Conservation (phyloP, 768 basidiomycete species). For the Tricholoma bakamatsutake region DNA sequence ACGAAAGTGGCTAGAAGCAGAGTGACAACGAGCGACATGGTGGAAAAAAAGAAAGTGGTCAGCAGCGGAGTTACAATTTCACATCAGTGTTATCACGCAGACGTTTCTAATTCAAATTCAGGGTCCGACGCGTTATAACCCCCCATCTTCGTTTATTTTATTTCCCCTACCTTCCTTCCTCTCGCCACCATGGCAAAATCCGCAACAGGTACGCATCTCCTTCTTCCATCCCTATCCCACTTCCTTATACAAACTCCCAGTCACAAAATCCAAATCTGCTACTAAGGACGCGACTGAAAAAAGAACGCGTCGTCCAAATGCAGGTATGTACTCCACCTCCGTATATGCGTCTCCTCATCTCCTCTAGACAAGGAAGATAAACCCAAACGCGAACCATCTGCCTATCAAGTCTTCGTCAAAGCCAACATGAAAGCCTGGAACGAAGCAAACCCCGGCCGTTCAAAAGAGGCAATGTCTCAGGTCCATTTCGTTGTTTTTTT, state of each 20-base stretch:
- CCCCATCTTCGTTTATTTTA: slow-evolving; percentile 7
- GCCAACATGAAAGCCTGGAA: slow-evolving; percentile 54
- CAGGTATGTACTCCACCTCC: slow-evolving; percentile 14
- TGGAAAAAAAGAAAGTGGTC: background rate
- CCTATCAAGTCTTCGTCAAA: slow-evolving; percentile 55
- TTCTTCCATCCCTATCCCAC: background rate
- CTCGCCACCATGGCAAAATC: slow-evolving; percentile 42
- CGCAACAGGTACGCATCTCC: slow-evolving; percentile 34
- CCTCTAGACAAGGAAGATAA: slow-evolving; percentile 35
- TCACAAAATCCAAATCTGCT: slow-evolving; percentile 49
- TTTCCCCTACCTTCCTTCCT: slow-evolving; percentile 11
- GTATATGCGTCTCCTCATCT: background rate
- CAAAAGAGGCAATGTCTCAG: slow-evolving; percentile 50
- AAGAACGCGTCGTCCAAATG: slow-evolving; percentile 23
- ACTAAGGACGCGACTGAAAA: slow-evolving; percentile 47
- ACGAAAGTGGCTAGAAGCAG: background rate
- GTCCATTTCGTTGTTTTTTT: slow-evolving; percentile 19
- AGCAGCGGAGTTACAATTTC: background rate
- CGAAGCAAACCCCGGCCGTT: slow-evolving; percentile 41
- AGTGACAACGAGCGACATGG: background rate
- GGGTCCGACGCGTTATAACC: slow-evolving; percentile 15
- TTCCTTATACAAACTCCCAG: slow-evolving; percentile 19
- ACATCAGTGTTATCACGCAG: background rate
- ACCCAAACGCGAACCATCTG: slow-evolving; percentile 50
- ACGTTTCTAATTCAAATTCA: background rate